These are phyloP conservation scores for Trypanosoma caninum DNA, from an alignment of 208 protist genomes.

Conservation along the genomic window DNA sequence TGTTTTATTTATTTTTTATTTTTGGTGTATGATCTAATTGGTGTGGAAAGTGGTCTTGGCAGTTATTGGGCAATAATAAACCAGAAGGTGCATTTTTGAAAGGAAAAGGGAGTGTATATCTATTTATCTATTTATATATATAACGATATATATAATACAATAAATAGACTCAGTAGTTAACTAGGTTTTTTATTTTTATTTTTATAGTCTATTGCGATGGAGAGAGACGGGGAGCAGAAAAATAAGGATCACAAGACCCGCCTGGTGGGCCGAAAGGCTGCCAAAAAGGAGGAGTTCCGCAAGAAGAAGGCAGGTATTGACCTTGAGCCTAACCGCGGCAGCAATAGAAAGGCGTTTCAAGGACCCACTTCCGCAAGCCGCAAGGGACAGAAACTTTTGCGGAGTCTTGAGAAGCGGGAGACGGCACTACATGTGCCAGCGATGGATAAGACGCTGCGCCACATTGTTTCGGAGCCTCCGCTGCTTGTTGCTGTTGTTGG, in stretches of 20 bases:
- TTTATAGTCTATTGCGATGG: too few relatives aligned
- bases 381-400: conserved; percentile 81
- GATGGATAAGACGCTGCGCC: conserved; percentile 83
- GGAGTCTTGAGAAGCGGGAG: conserved; percentile 87
- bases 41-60: too few relatives aligned
- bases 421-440: conserved; percentile 75
- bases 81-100: too few relatives aligned
- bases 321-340: conserved; percentile 87
- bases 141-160: not conserved
- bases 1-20: too few relatives aligned
- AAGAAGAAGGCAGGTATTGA: conserved; percentile 89
- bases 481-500: conserved; percentile 96
- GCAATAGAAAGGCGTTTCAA: conserved; percentile 92
- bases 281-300: conserved; percentile 81
- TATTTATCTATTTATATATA: too few relatives aligned
- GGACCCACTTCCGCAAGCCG: conserved; percentile 54
- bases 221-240: conserved; percentile 51
- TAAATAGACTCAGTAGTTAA: not conserved
- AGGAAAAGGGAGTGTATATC: too few relatives aligned
- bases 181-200: too few relatives aligned
- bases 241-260: conserved; percentile 91
- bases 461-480: conserved; percentile 90
- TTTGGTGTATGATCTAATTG: too few relatives aligned
- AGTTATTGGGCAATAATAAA: too few relatives aligned
- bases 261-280: conserved; percentile 80